Percentiles rank a stretch among this genome's conserved stretches.
phyloP scores from a whole-genome alignment of 768 basidiomycete species.

The Psilocybe sp. region DNA sequence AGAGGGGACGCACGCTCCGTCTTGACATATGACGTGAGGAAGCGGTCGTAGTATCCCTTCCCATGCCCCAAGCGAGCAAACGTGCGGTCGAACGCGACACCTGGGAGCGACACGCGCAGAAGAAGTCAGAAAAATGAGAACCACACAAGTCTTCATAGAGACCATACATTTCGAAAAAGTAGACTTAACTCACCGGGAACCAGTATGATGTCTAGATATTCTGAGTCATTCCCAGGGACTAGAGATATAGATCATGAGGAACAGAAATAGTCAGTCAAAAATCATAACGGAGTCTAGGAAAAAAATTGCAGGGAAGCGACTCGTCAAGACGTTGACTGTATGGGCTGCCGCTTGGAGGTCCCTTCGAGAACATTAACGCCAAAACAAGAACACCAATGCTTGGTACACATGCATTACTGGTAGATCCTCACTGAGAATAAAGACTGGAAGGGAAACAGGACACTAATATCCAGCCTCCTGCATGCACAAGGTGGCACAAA shows the following conservation, averaged over 20 bases:
- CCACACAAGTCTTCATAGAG: background rate
- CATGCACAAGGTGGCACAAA: background rate
- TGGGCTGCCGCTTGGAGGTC: too few relatives aligned
- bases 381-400: too few relatives aligned
- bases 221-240: constrained; percentile 20
- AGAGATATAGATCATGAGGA: background rate
- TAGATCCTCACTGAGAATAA: too few relatives aligned
- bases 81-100: constrained; percentile 71
- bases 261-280: background rate
- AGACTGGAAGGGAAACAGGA: background rate
- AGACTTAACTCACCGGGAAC: constrained; percentile 51
- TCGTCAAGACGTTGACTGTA: background rate
- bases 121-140: background rate
- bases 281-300: too few relatives aligned
- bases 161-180: background rate
- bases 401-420: too few relatives aligned
- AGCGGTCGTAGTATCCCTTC: constrained; percentile 82
- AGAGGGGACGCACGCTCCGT: constrained; percentile 46
- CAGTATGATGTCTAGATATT: constrained; percentile 59
- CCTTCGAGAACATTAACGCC: too few relatives aligned
- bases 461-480: background rate
- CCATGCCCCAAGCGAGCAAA: constrained; percentile 76
- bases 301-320: background rate
- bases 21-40: constrained; percentile 54
- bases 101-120: constrained; percentile 28